Evolutionary conservation across 2,329 filamentous ascomycete genomes (phyloP), one percentile per base, ranked within the genome.

Genomic region (Pseudocercospora crystallina): DNA sequence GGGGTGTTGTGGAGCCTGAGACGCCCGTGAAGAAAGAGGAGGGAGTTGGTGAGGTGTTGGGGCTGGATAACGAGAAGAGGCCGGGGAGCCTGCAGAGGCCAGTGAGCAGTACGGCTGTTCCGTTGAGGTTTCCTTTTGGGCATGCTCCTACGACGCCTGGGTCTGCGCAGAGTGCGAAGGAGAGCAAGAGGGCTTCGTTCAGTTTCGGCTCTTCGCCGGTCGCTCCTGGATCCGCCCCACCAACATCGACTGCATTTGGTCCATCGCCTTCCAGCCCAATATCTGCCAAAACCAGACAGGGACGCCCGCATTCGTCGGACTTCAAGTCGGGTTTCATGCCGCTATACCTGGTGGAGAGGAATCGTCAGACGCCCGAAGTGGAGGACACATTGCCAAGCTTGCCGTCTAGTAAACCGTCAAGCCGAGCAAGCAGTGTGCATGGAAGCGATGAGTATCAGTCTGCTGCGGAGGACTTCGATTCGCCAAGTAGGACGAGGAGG

Each of bases 261-360:
- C 30, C 34, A 9, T 47, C 55, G 2, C 49, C 56, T 30, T 39
- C 57, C 9, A 62, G 64, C 29, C 59, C 65, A 12, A 33, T 46
- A 12, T 62, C 56, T 12, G 47, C 34, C 5, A 56, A 53, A 29
- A 61, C 51, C 14, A 57, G 54, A 39, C 53, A 61, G 42, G 39
- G 50, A 9, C 53, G 58, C 15, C 63, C 61, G 32, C 58, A 56
- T 20, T 65, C 56, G 4, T 61, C 57, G 47, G 89, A 94, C 85
- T 91, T 62, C 85, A 87, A 59, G 13, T 43, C 47, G 12, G 51
- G 51, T 12, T 44, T 53, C 17, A 53, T 53, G 51, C 91, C 91
- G 0, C 73, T 96, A 8, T 92, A 88, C 69, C 83, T 96, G 15
- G 82, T 95, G 5, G 88, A 95, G 68, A 83, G 77, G 29, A 81